Evolutionary conservation across 108 stramenopile species (phyloP).

Genomic region (Nitzschia inconspicua): DNA sequence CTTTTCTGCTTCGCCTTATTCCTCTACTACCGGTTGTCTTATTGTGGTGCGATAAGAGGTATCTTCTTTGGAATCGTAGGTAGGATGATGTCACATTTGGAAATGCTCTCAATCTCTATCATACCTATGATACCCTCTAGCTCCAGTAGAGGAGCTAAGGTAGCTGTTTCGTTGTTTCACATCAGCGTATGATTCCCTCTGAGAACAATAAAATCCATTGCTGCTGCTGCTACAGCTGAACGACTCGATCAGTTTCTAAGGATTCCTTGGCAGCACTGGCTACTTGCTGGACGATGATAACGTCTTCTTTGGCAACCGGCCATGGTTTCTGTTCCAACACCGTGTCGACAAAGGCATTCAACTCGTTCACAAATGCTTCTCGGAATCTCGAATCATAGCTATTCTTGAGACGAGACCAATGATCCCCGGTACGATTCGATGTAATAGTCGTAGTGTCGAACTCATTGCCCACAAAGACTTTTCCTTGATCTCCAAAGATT

Average conservation of each 20-base stretch:
- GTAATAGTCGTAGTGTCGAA: constrained; percentile 33
- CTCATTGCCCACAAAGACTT: constrained; percentile 40
- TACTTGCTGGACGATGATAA: constrained; percentile 56
- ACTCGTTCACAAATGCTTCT: constrained; percentile 55
- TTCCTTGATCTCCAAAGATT: constrained; percentile 49
- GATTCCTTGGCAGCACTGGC: constrained; percentile 60
- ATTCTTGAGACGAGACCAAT: constrained; percentile 38
- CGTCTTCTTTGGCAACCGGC: constrained; percentile 51
- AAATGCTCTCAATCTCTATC: no score
- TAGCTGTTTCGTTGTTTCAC: no score
- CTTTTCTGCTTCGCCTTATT: no score
- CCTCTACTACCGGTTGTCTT: no score
- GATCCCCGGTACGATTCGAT: constrained; percentile 37
- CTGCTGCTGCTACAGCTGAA: no score
- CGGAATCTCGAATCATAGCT: constrained; percentile 70
- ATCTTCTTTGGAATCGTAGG: no score
- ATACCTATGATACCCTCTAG: no score
- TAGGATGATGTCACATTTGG: no score
- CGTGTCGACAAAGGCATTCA: constrained; percentile 66
- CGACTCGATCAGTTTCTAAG: constrained; percentile 22
- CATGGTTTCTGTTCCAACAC: constrained; percentile 33
- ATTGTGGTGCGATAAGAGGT: no score
- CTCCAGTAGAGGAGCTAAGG: no score
- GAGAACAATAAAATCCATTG: no score
- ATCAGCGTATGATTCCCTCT: no score